Conservation (phyloP, 164 flowering plant genomes). For the Protea cynaroides region DNA sequence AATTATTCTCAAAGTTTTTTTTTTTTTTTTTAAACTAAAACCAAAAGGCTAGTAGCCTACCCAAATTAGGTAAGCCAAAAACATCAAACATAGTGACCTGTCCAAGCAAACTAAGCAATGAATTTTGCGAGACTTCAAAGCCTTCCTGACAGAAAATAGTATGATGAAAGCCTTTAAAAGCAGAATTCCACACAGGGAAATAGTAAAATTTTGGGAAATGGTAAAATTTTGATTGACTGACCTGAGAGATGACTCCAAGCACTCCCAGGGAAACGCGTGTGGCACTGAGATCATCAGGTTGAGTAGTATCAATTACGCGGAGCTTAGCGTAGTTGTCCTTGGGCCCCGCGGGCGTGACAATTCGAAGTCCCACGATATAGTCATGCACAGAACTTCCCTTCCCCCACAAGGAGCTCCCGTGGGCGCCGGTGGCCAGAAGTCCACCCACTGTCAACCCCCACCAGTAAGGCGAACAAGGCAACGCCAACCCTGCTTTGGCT, state of each 20-base stretch:
- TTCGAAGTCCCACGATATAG: slow-evolving; percentile 36
- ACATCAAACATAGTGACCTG: too few species aligned
- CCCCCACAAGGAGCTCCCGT: slow-evolving; percentile 73
- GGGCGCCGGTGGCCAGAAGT: slow-evolving; percentile 61
- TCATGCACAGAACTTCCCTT: slow-evolving; percentile 67
- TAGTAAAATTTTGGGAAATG: too few species aligned
- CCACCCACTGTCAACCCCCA: slow-evolving; percentile 80
- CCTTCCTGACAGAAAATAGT: too few species aligned
- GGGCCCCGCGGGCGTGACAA: slow-evolving; percentile 45
- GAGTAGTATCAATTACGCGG: slow-evolving; percentile 22
- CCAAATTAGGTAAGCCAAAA: too few species aligned
- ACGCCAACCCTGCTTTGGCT: slow-evolving; percentile 46
- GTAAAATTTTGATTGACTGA: slow-evolving; percentile 4
- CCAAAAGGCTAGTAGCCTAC: too few species aligned
- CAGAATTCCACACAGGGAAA: too few species aligned
- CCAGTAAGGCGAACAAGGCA: slow-evolving; percentile 74
- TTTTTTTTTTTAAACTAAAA: too few species aligned
- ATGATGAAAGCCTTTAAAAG: too few species aligned
- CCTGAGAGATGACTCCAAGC: slow-evolving; percentile 81
- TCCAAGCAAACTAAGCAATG: too few species aligned
- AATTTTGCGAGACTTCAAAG: too few species aligned
- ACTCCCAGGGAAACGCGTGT: slow-evolving; percentile 66
- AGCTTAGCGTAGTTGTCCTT: slow-evolving; percentile 50
- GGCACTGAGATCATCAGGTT: slow-evolving; percentile 38
- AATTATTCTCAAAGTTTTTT: too few species aligned